Base-by-base conservation (phyloP, 257 asterid genomes). In the Euphrasia confusa region DNA sequence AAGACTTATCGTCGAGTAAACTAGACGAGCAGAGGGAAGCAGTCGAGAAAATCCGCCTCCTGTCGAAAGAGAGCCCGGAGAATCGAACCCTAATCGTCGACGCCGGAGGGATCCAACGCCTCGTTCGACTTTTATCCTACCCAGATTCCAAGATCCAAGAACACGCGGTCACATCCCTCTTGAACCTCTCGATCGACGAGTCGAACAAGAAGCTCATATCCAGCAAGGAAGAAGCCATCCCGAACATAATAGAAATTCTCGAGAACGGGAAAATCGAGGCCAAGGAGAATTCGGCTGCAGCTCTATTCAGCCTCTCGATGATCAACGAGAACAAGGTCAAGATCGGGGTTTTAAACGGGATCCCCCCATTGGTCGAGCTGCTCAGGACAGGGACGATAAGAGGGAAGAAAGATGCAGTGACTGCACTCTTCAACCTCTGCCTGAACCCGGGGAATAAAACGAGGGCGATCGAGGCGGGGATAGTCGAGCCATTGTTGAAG, bases 151-250 rank as follows among this genome's bases (percentile, higher is more conserved):
- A 65, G 67, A 84, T 92, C 64, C 89, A 85, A 62, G 98, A 92
- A 49, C 92, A 92, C 2, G 84, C 95, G 0, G 98, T 92, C 1
- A 92, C 98, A 0, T 85, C 95, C 24, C 75, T 86, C 2, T 74
- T 92, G 49, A 92, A 92, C 73, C 79, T 92, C 30, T 92, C 98
- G 58, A 83, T 92, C 1, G 95, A 89, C 18, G 97, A 91, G 48
- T 63, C 90, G 0, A 86, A 91, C 85, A 91, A 91, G 79, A 79
- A 72, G 45, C 78, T 84, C 61, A 81, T 91, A 68, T 83, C 96
- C 0, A 12, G 14, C 14, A 60, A 58, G 26, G 88, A 83, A 55
- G 76, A 78, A 1, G 80, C 95, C 2, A 77, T 91, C 11, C 87
- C 88, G 0, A 78, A 86, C 10, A 84, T 88, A 44, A 78, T 91